Evolutionary conservation across 2,329 filamentous ascomycete genomes (phyloP).

Genomic region (Emericellopsis atlantica): DNA sequence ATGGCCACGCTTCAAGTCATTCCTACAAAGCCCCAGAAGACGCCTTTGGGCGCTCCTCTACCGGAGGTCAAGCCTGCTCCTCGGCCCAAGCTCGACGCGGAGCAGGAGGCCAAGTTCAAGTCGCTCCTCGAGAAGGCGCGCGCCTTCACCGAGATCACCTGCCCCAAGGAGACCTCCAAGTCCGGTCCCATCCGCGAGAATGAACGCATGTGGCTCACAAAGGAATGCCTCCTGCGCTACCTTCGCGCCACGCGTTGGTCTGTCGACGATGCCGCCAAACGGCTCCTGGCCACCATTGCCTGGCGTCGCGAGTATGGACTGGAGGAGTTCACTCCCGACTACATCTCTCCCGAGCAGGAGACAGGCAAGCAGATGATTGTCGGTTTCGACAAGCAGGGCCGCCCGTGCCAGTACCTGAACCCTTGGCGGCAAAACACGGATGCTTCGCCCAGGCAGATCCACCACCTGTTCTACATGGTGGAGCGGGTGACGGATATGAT

Average conservation of each 20-base stretch:
- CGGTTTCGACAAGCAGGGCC: slow-evolving; percentile 72
- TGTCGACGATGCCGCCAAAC: slow-evolving; percentile 59
- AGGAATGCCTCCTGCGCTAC: slow-evolving; percentile 85
- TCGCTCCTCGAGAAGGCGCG: slow-evolving; percentile 58
- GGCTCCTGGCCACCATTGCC: slow-evolving; percentile 66
- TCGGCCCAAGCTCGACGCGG: slow-evolving; percentile 50
- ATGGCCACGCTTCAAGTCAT: not conserved
- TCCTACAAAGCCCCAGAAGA: slow-evolving; percentile 23
- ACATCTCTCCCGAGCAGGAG: slow-evolving; percentile 88
- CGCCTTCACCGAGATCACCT: slow-evolving; percentile 53
- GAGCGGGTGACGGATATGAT: slow-evolving; percentile 82
- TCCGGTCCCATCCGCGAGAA: slow-evolving; percentile 57
- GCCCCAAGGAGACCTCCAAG: slow-evolving; percentile 42
- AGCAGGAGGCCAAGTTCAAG: slow-evolving; percentile 75
- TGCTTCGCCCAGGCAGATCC: slow-evolving; percentile 70
- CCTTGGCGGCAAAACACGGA: slow-evolving; percentile 91
- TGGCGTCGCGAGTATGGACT: slow-evolving; percentile 91
- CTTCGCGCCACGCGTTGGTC: slow-evolving; percentile 90
- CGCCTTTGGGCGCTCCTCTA: slow-evolving; percentile 45
- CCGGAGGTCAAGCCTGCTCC: slow-evolving; percentile 43
- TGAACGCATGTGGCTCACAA: slow-evolving; percentile 83
- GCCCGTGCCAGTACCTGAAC: slow-evolving; percentile 86
- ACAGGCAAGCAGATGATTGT: slow-evolving; percentile 89
- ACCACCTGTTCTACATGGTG: slow-evolving; percentile 93
- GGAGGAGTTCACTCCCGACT: slow-evolving; percentile 65